These are phyloP conservation scores for Stropharia rugosoannulata DNA, from an alignment of 768 basidiomycete genomes.

Conservation along the genomic window DNA sequence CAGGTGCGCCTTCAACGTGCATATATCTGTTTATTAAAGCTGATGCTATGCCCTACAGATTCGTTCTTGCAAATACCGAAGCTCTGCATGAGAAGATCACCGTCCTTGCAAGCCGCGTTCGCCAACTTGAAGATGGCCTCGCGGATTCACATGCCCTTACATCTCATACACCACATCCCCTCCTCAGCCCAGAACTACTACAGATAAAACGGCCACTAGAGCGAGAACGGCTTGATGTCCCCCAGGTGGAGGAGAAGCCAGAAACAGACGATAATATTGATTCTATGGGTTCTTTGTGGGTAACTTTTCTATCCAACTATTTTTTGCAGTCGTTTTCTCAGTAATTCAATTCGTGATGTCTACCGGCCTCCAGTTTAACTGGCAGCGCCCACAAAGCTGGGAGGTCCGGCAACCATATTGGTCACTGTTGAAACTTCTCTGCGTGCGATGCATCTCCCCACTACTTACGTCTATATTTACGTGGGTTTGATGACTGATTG, in stretches of 20 bases:
- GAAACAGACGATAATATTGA: slow-evolving; percentile 59
- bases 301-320: slow-evolving; percentile 6
- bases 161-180: slow-evolving; percentile 52
- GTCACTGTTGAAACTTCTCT: neutral
- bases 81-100: slow-evolving; percentile 68
- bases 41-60: slow-evolving; percentile 34
- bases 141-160: slow-evolving; percentile 46
- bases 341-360: too few species aligned
- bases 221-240: slow-evolving; percentile 46
- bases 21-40: neutral
- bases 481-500: slow-evolving; percentile 13
- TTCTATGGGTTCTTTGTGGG: slow-evolving; percentile 64
- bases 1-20: slow-evolving; percentile 37
- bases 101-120: slow-evolving; percentile 56
- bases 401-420: neutral
- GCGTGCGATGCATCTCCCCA: slow-evolving; percentile 4
- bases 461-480: neutral
- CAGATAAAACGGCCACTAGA: slow-evolving; percentile 69
- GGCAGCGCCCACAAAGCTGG: slow-evolving; percentile 3
- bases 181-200: slow-evolving; percentile 59
- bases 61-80: slow-evolving; percentile 72
- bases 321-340: too few species aligned
- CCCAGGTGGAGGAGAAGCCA: slow-evolving; percentile 37
- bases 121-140: slow-evolving; percentile 70
- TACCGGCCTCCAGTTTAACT: neutral